phyloP scores from a whole-genome alignment of 1,284 basidiomycete genomes.

The Irpex rosettiformis region DNA sequence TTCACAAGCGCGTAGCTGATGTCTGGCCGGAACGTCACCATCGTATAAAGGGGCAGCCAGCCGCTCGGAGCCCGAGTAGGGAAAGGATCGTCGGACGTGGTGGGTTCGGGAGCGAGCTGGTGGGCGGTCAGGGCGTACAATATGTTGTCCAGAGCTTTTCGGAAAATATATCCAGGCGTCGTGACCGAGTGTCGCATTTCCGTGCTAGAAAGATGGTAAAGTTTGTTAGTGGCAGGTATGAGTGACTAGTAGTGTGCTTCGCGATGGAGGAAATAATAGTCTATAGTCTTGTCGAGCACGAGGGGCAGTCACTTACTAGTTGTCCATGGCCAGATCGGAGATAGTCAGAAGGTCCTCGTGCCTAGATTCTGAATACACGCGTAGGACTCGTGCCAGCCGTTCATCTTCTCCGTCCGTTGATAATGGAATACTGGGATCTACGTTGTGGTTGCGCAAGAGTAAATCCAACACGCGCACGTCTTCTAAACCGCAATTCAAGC shows the following conservation, averaged over 20 bases:
- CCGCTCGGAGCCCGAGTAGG: conserved; percentile 54
- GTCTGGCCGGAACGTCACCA: conserved; percentile 97
- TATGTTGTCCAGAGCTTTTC: conserved; percentile 78
- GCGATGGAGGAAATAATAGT: not conserved
- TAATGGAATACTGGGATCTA: conserved; percentile 38
- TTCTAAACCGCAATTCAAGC: conserved; percentile 96
- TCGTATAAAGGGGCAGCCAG: conserved; percentile 93
- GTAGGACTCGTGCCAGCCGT: conserved; percentile 64
- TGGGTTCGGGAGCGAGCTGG: conserved; percentile 34
- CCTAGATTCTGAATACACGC: conserved; percentile 76
- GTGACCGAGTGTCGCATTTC: conserved; percentile 96
- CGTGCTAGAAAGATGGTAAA: conserved; percentile 44
- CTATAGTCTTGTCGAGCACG: not conserved
- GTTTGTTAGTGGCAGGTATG: not conserved
- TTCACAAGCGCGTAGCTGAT: conserved; percentile 81
- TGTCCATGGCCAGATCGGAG: conserved; percentile 87
- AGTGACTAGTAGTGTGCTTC: not conserved
- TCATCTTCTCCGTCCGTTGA: conserved; percentile 43
- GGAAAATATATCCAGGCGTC: conserved; percentile 76
- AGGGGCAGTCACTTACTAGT: conserved; percentile 75
- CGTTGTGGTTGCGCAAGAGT: conserved; percentile 68
- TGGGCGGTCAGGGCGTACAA: conserved; percentile 60
- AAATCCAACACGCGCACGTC: conserved; percentile 89
- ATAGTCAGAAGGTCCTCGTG: conserved; percentile 90
- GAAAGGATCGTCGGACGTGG: conserved; percentile 42